Percentiles rank a stretch among this genome's conserved stretches.
phyloP scores from a whole-genome alignment of 2,329 filamentous ascomycete genomes.

The Monosporascus ibericus region DNA sequence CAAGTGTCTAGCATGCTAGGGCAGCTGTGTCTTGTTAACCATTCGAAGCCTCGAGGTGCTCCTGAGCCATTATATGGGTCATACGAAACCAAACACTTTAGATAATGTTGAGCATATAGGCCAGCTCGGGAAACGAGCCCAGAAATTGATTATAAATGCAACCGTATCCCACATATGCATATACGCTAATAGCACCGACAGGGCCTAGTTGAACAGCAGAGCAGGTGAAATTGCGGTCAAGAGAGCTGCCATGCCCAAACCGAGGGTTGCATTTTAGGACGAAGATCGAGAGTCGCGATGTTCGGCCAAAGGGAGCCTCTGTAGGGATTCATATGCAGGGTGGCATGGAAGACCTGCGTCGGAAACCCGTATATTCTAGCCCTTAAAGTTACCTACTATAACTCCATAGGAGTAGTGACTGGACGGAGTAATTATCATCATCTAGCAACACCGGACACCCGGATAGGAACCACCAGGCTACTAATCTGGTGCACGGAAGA shows the following conservation, averaged over 20 bases:
- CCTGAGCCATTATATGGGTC: neutral
- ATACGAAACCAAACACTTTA: neutral
- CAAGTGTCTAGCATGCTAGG: neutral
- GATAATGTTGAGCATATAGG: neutral
- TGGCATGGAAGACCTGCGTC: too few species aligned
- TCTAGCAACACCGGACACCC: neutral
- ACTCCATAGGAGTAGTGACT: too few species aligned
- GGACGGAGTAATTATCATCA: neutral
- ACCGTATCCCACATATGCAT: neutral
- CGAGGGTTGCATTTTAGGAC: neutral
- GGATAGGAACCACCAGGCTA: neutral
- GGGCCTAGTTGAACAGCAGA: neutral
- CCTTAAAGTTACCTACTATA: too few species aligned
- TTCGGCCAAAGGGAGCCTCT: neutral
- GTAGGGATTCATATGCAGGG: neutral
- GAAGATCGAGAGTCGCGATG: neutral
- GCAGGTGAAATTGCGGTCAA: neutral
- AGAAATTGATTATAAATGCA: neutral
- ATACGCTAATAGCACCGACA: neutral
- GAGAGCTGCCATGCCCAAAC: neutral
- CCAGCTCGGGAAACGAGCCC: neutral
- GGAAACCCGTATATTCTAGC: too few species aligned
- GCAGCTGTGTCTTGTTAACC: neutral
- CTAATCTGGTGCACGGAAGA: neutral
- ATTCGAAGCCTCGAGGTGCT: neutral